Evolutionary conservation across 306 rosid species (phyloP).

Genomic region (Quercus ilex): DNA sequence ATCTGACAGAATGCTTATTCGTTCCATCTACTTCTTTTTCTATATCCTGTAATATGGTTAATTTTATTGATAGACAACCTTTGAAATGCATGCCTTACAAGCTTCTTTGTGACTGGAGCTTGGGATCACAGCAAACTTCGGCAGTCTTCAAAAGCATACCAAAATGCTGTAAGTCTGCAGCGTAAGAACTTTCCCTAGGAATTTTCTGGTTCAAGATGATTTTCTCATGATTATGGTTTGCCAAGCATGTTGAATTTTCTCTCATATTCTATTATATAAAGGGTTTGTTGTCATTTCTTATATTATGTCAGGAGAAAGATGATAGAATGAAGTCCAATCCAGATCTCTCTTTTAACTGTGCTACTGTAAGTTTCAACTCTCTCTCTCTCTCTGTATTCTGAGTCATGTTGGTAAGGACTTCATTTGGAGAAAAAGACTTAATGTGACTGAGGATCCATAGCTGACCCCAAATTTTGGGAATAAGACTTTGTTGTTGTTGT

Average conservation of each 20-base stretch:
- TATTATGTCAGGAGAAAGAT: conserved; percentile 78
- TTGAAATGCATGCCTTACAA: conserved; percentile 91
- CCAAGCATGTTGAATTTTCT: not conserved
- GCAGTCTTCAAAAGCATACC: conserved; percentile 92
- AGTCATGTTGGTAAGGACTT: not conserved
- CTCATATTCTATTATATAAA: conserved; percentile 4
- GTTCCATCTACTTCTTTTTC: not conserved
- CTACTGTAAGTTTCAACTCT: conserved; percentile 58
- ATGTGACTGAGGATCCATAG: no score
- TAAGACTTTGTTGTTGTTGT: no score
- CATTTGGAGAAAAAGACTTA: no score
- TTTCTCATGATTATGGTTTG: conserved; percentile 1
- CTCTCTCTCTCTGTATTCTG: not conserved
- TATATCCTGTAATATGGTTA: conserved; percentile 8
- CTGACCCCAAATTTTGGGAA: no score
- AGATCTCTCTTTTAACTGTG: conserved; percentile 79
- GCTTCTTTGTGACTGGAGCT: conserved; percentile 88
- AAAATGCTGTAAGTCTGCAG: conserved; percentile 85
- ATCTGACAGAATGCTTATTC: not conserved
- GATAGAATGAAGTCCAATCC: conserved; percentile 83
- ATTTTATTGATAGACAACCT: conserved; percentile 69
- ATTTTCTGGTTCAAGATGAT: not conserved
- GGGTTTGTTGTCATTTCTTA: conserved; percentile 8
- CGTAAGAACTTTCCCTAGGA: conserved; percentile 20
- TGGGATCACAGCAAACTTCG: conserved; percentile 85